Conservation (phyloP, 2,329 filamentous ascomycete species). For the Xylariaceae sp. region DNA sequence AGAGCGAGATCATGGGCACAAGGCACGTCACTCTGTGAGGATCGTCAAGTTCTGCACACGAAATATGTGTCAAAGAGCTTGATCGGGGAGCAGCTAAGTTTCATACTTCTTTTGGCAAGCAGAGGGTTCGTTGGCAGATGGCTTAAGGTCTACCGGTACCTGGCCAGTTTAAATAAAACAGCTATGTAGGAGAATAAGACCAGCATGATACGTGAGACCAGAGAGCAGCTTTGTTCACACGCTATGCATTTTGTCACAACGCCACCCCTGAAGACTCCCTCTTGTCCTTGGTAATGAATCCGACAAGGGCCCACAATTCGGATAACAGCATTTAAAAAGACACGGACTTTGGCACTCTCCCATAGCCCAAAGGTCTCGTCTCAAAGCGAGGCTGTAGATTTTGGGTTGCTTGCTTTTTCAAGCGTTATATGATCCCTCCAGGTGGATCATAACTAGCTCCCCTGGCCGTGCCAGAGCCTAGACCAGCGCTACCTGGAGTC, state of each 20-base stretch:
- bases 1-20: no score
- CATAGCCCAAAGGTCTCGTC: no score
- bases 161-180: slow-evolving; percentile 13
- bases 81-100: no score
- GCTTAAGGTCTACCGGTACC: slow-evolving; percentile 8
- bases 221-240: slow-evolving; percentile 25
- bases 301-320: neutral
- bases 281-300: neutral
- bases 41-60: no score
- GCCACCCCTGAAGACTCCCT: slow-evolving; percentile 13
- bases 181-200: slow-evolving; percentile 22
- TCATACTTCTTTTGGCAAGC: neutral
- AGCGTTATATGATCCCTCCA: slow-evolving; percentile 61
- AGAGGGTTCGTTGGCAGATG: slow-evolving; percentile 5
- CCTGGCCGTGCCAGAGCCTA: slow-evolving; percentile 50
- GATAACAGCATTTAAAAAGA: slow-evolving; percentile 1
- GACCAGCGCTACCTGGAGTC: slow-evolving; percentile 59
- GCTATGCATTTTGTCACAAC: slow-evolving; percentile 31
- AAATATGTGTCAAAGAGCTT: no score
- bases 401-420: no score
- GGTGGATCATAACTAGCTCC: slow-evolving; percentile 62
- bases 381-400: no score
- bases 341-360: no score
- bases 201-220: slow-evolving; percentile 12
- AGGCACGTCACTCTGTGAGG: no score